Base-by-base conservation (phyloP, 495 filamentous ascomycete genomes). In the Lasiosphaeris hirsuta region DNA sequence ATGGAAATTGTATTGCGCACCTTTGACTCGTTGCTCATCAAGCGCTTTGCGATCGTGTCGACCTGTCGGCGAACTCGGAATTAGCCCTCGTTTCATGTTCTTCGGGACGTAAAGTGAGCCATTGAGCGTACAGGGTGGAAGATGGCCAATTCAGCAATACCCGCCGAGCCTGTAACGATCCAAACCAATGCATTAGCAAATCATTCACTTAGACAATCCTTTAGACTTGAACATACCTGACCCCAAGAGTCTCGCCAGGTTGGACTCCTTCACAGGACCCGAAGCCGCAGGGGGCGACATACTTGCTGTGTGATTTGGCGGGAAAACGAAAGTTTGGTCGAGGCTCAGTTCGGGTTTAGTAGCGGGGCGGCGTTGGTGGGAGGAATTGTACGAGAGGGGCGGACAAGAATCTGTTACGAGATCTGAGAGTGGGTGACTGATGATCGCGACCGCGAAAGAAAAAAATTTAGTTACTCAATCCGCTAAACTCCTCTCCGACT, bases 1-100 rank as follows among this genome's bases (percentile, higher is more conserved):
- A 5, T 35, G 7, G 6, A n/a, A 41, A 34, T 19, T 13, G 13
- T 19, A 35, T 30, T 23, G 54, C 61, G 56, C 34, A 90, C 89
- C 74, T 80, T 84, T 63, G 82, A 83, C 68, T 96, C 87, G 73
- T 99, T 97, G 86, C 91, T 96, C 94, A 99, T 99, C 75, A 99
- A 85, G 45, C 94, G 90, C 80, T 99, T 99, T 46, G 94, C 92
- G 56, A 90, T 96, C 41, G 94, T 99, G 73, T 99, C 94, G 73
- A 99, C 90, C 90, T 94, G 69, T 64, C 7, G n/a, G n/a, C 11
- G 23, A n/a, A 65, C 47, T 38, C 8, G n/a, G 11, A 17, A 45
- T 56, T 33, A 52, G 48, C 37, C 41, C 14, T 10, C 13, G 7
- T 34, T 39, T 10, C 1, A 44, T 10, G n/a, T 11, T 37, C 38